These are phyloP conservation scores for Plasmodium cynomolgi DNA, from an alignment of 169 alveolate genomes.

Conservation along the genomic window DNA sequence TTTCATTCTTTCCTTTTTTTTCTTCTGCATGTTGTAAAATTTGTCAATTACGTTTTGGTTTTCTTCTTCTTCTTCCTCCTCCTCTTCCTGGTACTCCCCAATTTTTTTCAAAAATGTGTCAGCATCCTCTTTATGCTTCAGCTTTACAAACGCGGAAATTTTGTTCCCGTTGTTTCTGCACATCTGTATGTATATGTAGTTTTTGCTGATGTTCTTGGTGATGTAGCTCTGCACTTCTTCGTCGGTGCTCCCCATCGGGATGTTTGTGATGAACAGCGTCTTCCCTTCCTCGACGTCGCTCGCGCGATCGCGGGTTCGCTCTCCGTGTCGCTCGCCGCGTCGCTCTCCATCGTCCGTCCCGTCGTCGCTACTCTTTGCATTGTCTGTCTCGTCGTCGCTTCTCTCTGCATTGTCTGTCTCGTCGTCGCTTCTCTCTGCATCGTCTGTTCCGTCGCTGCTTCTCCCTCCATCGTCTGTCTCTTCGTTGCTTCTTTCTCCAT, in stretches of 20 bases:
- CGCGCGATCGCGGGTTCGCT: not conserved
- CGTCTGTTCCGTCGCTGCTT: not conserved
- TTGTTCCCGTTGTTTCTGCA: constrained; percentile 19
- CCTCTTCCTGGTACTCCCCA: constrained; percentile 51
- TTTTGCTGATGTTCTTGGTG: constrained; percentile 28
- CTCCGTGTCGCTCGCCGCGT: not conserved
- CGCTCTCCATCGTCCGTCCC: not conserved
- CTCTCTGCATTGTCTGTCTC: not conserved
- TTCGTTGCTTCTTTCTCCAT: not conserved
- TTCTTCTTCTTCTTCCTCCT: not conserved
- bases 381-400: not conserved
- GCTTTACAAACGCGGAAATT: constrained; percentile 65
- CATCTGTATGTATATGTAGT: constrained; percentile 28
- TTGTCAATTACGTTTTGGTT: constrained; percentile 61
- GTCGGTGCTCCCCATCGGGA: constrained; percentile 36
- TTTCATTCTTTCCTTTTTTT: constrained; percentile 69
- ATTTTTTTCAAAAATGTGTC: constrained; percentile 71
- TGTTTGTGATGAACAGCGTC: constrained; percentile 64
- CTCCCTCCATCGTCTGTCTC: not conserved
- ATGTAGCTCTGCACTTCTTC: constrained; percentile 55
- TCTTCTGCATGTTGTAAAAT: constrained; percentile 28
- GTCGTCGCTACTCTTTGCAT: not conserved
- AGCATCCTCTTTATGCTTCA: constrained; percentile 42
- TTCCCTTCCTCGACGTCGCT: constrained; percentile 60
- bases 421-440: not conserved